phyloP scores from a whole-genome alignment of 352 stramenopile species.

The Aphanomyces invadans region DNA sequence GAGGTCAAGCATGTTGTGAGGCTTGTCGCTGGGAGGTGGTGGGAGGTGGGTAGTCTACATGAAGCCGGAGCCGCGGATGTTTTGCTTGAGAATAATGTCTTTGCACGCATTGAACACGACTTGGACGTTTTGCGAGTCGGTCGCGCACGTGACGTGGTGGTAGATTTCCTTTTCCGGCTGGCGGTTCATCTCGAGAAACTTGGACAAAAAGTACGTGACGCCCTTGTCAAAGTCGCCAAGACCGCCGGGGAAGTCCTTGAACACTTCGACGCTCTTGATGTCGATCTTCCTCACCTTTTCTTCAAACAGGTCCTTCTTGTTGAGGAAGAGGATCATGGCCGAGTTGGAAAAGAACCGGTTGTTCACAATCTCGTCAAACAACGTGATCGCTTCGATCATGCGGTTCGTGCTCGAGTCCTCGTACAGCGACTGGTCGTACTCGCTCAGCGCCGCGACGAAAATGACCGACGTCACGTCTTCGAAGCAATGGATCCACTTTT shows the following conservation, averaged over 20 bases:
- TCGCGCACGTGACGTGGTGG: constrained; percentile 93
- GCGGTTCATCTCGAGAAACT: constrained; percentile 93
- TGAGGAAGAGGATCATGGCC: constrained; percentile 95
- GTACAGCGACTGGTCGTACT: constrained; percentile 93
- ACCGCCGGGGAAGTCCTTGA: constrained; percentile 85
- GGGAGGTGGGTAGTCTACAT: constrained; percentile 39
- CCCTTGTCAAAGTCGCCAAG: constrained; percentile 80
- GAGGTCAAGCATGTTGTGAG: too few species aligned
- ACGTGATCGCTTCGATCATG: constrained; percentile 91
- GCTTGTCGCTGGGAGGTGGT: background rate
- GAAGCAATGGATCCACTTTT: constrained; percentile 98
- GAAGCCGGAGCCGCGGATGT: constrained; percentile 89
- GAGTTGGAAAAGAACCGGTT: constrained; percentile 91
- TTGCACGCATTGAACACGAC: constrained; percentile 96
- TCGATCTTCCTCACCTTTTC: constrained; percentile 94
- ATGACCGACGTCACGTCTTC: constrained; percentile 95
- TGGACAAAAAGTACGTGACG: constrained; percentile 86
- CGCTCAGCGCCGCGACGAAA: constrained; percentile 92
- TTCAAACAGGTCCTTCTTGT: constrained; percentile 96
- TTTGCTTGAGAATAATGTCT: constrained; percentile 92
- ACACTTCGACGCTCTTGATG: constrained; percentile 86
- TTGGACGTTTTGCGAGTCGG: constrained; percentile 95
- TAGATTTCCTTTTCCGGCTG: constrained; percentile 91
- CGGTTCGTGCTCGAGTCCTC: constrained; percentile 91
- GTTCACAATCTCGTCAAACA: constrained; percentile 94